Evolutionary conservation across 352 stramenopile genomes (phyloP).

Genomic region (Phytophthora vignae): DNA sequence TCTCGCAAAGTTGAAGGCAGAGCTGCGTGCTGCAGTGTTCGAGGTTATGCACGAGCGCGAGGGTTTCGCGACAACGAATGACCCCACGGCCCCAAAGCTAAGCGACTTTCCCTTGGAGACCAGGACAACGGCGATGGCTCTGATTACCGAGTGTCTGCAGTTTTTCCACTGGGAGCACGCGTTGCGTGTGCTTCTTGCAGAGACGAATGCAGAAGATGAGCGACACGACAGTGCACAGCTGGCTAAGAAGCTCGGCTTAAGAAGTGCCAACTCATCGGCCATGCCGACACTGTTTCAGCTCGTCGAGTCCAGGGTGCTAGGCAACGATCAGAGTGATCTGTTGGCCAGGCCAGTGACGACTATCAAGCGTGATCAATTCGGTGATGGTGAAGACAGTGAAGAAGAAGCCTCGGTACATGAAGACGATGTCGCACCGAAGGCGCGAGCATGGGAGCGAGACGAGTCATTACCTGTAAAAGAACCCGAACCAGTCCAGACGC

Average conservation of each 20-base stretch:
- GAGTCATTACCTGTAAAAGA: constrained; percentile 8
- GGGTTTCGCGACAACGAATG: constrained; percentile 23
- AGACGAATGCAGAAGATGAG: constrained; percentile 42
- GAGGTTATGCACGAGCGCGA: constrained; percentile 72
- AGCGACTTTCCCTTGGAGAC: constrained; percentile 42
- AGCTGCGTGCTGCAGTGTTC: constrained; percentile 80
- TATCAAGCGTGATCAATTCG: constrained; percentile 6
- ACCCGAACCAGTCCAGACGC: not conserved
- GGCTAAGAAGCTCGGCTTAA: constrained; percentile 32
- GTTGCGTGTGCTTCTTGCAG: constrained; percentile 55
- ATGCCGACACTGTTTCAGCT: constrained; percentile 44
- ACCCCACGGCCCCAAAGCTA: constrained; percentile 29
- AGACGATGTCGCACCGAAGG: not conserved
- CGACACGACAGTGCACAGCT: constrained; percentile 13
- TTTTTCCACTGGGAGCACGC: constrained; percentile 72
- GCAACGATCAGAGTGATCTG: constrained; percentile 2
- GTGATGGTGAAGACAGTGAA: constrained; percentile 4
- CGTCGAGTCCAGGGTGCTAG: constrained; percentile 24
- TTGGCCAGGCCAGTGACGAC: constrained; percentile 1
- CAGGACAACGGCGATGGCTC: constrained; percentile 44
- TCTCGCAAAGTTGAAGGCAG: constrained; percentile 78
- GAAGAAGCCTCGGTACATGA: constrained; percentile 11
- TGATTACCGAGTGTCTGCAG: constrained; percentile 66
- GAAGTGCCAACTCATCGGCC: not conserved
- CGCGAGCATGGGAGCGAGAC: constrained; percentile 12